Evolutionary conservation across 202 grass and related monocot species (phyloP), one percentile per base, ranked within the genome.

Genomic region (Thinopyrum obtusiflorum): DNA sequence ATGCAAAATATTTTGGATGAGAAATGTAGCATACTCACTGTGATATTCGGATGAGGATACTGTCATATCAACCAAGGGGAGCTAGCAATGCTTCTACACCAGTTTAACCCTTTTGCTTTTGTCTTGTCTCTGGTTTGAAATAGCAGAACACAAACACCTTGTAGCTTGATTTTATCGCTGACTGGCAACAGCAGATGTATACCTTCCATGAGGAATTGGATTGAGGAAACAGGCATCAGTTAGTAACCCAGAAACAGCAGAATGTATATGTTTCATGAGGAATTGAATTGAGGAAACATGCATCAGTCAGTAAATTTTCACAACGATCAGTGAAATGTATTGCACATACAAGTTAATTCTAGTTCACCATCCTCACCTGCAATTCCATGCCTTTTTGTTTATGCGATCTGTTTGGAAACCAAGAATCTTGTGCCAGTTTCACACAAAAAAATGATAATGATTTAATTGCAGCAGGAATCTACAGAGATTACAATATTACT

Each of bases 1-100:
- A 62, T 64, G 68, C 77, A 32, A 83, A 70, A 20, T 76, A 83
- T 80, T 90, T 81, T 82, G 81, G 37, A 20, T 49, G 68, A 62
- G 25, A 23, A 80, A 76, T 59, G 35, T 31, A 40, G 62, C 65
- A 61, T 65, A 72, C 21, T 70, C 57, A 21, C 59, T 44, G 46
- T 15, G 68, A 80, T 11, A 74, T 18, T 57, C 40, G 6, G 12
- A 73, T 78, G 76, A 61, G 77, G 74, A 11, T 42, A 74, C 39
- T 84, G 28, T 9, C 51, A 39, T 68, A 36, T 78, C 40, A 57
- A 68, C 65, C 24, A 49, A 44, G 6, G n/a, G 11, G 55, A 24
- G 15, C 25, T 53, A 65, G 39, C 29, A 57, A 78, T 55, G 14
- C 62, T 61, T 49, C 35, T 33, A 23, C 70, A 59, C n/a, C 74